A percentile compares a stretch with the other conserved stretches of the same genome.
phyloP scores from a whole-genome alignment of 1,284 basidiomycete species.

The Phlebopus sp. region DNA sequence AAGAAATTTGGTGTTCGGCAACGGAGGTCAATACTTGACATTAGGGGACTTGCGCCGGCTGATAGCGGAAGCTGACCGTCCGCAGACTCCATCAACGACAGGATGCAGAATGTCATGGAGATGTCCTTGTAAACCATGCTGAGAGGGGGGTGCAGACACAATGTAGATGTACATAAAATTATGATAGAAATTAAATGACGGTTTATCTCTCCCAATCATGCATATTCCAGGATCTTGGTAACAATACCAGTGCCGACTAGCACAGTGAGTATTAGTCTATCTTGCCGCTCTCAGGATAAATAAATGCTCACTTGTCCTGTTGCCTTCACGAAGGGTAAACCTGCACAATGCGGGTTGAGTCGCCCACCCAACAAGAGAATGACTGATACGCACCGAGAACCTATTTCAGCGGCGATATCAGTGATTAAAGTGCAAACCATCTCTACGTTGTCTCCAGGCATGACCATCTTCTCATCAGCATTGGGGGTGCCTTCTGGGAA shows the following conservation, averaged over 20 bases:
- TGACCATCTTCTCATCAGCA: conserved; percentile 87
- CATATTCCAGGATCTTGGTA: conserved; percentile 70
- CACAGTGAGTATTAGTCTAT: conserved; percentile 10
- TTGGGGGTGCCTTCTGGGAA: conserved; percentile 85
- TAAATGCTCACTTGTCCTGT: conserved; percentile 75
- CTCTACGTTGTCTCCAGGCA: conserved; percentile 99
- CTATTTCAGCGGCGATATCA: conserved; percentile 90
- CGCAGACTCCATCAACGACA: background rate
- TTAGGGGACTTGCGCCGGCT: background rate
- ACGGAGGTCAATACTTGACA: conserved; percentile 3
- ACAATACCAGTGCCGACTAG: conserved; percentile 89
- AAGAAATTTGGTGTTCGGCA: conserved; percentile 3
- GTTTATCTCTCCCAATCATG: conserved; percentile 14
- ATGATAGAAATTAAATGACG: conserved; percentile 21
- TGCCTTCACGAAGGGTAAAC: conserved; percentile 97
- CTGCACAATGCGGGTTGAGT: conserved; percentile 31
- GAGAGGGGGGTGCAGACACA: conserved; percentile 21
- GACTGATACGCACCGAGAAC: conserved; percentile 62
- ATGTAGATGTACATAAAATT: conserved; percentile 25
- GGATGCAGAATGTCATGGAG: background rate
- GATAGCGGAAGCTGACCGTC: background rate
- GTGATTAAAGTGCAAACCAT: conserved; percentile 84
- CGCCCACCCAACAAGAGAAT: background rate
- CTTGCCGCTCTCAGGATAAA: background rate
- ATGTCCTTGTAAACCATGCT: conserved; percentile 15